Percentiles rank a stretch among this genome's conserved stretches.
Conservation (phyloP, 441 rosid genomes). For the Bruguiera hainesii region DNA sequence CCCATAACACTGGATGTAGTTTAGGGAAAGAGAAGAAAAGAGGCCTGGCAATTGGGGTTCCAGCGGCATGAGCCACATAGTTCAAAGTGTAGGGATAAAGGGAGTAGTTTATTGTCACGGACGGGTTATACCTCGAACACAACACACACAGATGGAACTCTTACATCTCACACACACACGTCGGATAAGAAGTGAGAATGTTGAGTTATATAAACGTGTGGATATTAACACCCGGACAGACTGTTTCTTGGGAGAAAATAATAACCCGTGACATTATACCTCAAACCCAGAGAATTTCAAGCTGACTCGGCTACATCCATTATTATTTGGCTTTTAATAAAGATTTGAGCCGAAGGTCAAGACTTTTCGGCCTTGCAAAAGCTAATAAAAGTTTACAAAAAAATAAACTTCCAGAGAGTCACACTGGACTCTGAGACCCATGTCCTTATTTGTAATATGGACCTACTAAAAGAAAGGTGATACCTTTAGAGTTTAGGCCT, state of each 20-base stretch:
- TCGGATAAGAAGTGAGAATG: too few relatives aligned
- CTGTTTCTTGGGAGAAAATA: too few relatives aligned
- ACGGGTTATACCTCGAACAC: conserved; percentile 40
- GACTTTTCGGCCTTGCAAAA: conserved; percentile 11
- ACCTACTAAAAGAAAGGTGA: conserved; percentile 5
- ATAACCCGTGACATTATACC: conserved; percentile 11
- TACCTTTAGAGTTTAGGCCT: too few relatives aligned
- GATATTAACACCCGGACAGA: too few relatives aligned
- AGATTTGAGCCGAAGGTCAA: background rate
- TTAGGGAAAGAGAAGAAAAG: conserved; percentile 92
- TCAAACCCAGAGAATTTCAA: conserved; percentile 91
- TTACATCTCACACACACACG: too few relatives aligned
- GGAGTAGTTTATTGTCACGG: conserved; percentile 37
- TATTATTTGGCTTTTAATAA: conserved; percentile 1
- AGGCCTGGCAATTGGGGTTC: conserved; percentile 96
- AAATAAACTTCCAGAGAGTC: conserved; percentile 7
- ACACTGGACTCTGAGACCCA: background rate
- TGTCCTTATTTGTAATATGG: conserved; percentile 15
- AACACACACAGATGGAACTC: too few relatives aligned
- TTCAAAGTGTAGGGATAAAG: conserved; percentile 73
- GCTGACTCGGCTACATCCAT: conserved; percentile 65
- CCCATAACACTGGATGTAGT: conserved; percentile 58
- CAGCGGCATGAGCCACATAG: conserved; percentile 70
- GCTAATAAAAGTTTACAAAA: background rate
- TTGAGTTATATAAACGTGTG: too few relatives aligned